A percentile compares a stretch with the other conserved stretches of the same genome.
Conservation (phyloP, 2,329 filamentous ascomycete genomes). For the Coleophoma crateriformis region DNA sequence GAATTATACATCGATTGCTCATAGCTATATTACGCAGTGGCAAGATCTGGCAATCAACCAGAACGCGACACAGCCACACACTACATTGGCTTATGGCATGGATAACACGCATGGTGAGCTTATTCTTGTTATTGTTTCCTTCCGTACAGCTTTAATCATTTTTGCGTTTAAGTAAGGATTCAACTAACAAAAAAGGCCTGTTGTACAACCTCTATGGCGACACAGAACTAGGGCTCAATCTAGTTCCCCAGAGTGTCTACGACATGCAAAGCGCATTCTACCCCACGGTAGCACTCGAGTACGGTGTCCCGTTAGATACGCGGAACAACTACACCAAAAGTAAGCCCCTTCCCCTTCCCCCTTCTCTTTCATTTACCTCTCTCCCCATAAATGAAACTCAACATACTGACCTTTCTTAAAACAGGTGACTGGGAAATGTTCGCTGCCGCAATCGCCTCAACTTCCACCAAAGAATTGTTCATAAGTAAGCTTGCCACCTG, state of each 20-base stretch:
- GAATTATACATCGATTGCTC: conserved; percentile 57
- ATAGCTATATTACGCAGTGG: conserved; percentile 69
- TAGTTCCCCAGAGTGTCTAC: conserved; percentile 73
- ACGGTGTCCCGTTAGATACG: conserved; percentile 77
- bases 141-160: neutral
- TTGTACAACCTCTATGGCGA: conserved; percentile 84
- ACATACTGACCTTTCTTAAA: neutral
- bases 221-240: conserved; percentile 67
- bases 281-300: conserved; percentile 62
- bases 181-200: conserved; percentile 22
- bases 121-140: no score
- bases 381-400: no score
- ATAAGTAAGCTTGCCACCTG: conserved; percentile 64
- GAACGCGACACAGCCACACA: conserved; percentile 55
- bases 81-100: conserved; percentile 75
- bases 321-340: conserved; percentile 79
- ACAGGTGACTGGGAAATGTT: conserved; percentile 75
- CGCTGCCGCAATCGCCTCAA: conserved; percentile 66
- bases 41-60: conserved; percentile 63
- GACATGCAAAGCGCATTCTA: conserved; percentile 76
- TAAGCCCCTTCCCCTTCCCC: neutral
- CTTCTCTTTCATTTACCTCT: no score
- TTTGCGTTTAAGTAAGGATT: no score
- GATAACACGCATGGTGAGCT: conserved; percentile 32
- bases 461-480: conserved; percentile 57